Conservation (phyloP, 2,329 filamentous ascomycete species). For the Calonectria honghensis region DNA sequence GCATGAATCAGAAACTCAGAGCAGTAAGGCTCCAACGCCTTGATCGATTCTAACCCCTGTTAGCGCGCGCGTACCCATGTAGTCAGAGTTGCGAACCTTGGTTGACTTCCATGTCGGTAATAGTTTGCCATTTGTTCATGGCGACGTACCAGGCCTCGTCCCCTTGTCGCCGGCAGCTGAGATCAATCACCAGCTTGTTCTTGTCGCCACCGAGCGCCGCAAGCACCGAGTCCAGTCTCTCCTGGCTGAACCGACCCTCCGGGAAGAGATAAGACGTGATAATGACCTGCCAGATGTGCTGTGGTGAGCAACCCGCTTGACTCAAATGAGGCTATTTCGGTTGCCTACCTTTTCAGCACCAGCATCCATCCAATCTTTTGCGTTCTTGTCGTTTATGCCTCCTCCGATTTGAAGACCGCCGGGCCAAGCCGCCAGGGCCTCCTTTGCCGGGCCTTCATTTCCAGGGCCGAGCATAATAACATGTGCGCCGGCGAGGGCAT, state of each 20-base stretch:
- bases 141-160: slow-evolving; percentile 92
- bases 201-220: slow-evolving; percentile 83
- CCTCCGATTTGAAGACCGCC: slow-evolving; percentile 90
- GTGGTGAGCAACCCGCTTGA: slow-evolving; percentile 12
- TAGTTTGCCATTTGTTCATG: slow-evolving; percentile 99
- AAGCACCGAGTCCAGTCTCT: slow-evolving; percentile 84
- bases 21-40: slow-evolving; percentile 89
- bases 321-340: slow-evolving; percentile 34
- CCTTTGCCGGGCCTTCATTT: slow-evolving; percentile 86
- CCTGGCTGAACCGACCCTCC: slow-evolving; percentile 85
- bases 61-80: slow-evolving; percentile 36
- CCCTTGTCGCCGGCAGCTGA: slow-evolving; percentile 88
- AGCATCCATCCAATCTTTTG: slow-evolving; percentile 87
- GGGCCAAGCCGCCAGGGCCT: slow-evolving; percentile 87
- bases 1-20: slow-evolving; percentile 98
- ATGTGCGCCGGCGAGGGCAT: slow-evolving; percentile 86
- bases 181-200: slow-evolving; percentile 91
- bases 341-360: slow-evolving; percentile 88
- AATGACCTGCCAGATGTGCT: slow-evolving; percentile 81
- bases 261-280: slow-evolving; percentile 98
- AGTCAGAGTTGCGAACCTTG: slow-evolving; percentile 74
- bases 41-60: slow-evolving; percentile 80
- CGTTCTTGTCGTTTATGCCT: slow-evolving; percentile 92
- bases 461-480: slow-evolving; percentile 97
- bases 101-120: slow-evolving; percentile 96